Percentiles rank a stretch among this genome's conserved stretches.
Conservation (phyloP, 2,329 filamentous ascomycete species). For the Aspergillus novofumigatus region DNA sequence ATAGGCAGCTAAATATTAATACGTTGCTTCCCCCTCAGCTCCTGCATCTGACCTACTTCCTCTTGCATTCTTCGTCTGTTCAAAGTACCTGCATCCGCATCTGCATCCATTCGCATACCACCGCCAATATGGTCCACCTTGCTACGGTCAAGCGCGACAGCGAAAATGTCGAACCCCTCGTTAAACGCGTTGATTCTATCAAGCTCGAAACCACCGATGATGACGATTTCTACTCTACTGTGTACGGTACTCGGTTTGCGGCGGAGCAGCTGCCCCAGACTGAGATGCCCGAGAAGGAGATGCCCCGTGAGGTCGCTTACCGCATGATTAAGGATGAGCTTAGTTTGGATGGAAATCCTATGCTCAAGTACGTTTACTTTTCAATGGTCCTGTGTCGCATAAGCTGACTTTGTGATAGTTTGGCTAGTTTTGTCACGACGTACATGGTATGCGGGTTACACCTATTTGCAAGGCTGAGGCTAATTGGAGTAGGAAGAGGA, state of each 20-base stretch:
- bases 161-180: constrained; percentile 32
- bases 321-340: constrained; percentile 95
- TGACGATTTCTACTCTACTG: constrained; percentile 63
- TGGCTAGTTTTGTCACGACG: constrained; percentile 91
- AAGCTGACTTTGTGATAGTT: constrained; percentile 31
- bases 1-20: not conserved
- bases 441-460: constrained; percentile 67
- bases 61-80: not conserved
- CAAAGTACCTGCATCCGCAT: not conserved
- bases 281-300: constrained; percentile 84
- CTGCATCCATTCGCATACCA: not conserved
- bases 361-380: constrained; percentile 52
- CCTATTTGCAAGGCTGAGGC: too few relatives aligned
- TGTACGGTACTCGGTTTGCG: constrained; percentile 86
- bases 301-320: constrained; percentile 91
- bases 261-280: constrained; percentile 72
- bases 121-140: constrained; percentile 39
- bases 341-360: constrained; percentile 85
- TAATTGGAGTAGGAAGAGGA: constrained; percentile 68
- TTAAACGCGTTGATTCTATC: constrained; percentile 45
- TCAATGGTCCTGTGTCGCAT: too few relatives aligned
- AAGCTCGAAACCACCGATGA: constrained; percentile 41
- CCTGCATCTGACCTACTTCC: not conserved
- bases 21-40: not conserved
- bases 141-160: constrained; percentile 35